Evolutionary conservation across 2,329 filamentous ascomycete species (phyloP).

Genomic region (Cordyceps cateniannulata): DNA sequence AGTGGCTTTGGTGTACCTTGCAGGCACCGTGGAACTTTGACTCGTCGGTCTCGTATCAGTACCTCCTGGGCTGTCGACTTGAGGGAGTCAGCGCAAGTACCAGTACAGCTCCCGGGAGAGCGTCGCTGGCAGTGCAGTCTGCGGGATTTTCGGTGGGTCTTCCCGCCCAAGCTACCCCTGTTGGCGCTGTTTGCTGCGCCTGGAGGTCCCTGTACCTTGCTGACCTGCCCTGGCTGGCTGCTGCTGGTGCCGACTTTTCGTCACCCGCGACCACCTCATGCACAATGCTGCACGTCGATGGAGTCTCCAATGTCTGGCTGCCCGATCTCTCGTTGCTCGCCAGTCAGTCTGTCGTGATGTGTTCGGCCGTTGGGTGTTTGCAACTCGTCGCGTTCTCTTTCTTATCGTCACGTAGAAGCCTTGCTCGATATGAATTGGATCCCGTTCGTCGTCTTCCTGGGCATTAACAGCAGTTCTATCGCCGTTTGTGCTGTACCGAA

Average conservation of each 20-base stretch:
- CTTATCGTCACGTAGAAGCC: not conserved
- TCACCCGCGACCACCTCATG: not conserved
- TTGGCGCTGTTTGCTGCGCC: not conserved
- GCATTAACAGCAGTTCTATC: constrained; percentile 7
- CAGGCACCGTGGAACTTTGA: not conserved
- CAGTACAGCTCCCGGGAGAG: not conserved
- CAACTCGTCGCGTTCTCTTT: not conserved
- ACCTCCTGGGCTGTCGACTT: not conserved
- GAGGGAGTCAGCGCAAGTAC: not conserved
- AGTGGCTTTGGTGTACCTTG: not conserved
- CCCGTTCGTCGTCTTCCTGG: not conserved
- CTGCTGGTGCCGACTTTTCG: not conserved
- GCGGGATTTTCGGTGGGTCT: not conserved
- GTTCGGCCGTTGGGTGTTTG: not conserved
- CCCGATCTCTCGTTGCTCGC: not conserved
- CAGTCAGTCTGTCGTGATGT: not conserved
- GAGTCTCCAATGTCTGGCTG: not conserved
- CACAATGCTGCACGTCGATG: constrained; percentile 5
- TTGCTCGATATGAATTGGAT: not conserved
- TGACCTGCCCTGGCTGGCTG: not conserved
- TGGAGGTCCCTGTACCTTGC: not conserved
- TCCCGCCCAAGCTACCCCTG: constrained; percentile 7
- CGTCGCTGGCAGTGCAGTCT: not conserved
- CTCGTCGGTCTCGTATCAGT: not conserved
- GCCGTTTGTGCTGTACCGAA: not conserved